Conservation (phyloP, 2,329 filamentous ascomycete species). For the Lachnellula occidentalis region DNA sequence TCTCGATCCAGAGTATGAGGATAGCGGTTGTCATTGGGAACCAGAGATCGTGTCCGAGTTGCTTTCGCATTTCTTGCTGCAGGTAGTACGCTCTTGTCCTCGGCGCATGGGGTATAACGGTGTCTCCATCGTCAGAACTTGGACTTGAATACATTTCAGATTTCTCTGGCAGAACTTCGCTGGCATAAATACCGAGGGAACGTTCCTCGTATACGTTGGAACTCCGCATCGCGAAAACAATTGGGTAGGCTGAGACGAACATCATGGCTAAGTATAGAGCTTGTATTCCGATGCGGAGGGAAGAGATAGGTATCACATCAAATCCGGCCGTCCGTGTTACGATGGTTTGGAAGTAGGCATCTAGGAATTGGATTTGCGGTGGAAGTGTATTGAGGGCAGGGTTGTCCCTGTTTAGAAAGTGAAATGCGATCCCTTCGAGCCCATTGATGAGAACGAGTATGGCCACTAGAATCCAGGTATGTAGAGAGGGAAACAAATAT, state of each 20-base stretch:
- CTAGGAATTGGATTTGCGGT: constrained; percentile 47
- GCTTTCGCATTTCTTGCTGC: not conserved
- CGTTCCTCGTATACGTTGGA: constrained; percentile 66
- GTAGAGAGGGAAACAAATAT: constrained; percentile 54
- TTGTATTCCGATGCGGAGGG: constrained; percentile 48
- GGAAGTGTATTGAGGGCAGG: constrained; percentile 46
- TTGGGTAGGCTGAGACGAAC: constrained; percentile 57
- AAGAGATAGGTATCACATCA: constrained; percentile 54
- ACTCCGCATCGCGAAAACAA: constrained; percentile 56
- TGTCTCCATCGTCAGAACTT: not conserved
- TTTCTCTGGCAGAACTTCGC: not conserved
- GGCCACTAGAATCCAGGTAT: constrained; percentile 58
- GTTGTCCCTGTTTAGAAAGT: constrained; percentile 58
- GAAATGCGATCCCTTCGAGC: constrained; percentile 58
- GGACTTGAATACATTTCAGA: not conserved
- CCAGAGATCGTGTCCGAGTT: constrained; percentile 1
- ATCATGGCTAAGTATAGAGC: constrained; percentile 56
- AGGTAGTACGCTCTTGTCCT: not conserved
- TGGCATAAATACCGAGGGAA: constrained; percentile 47
- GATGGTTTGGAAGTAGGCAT: constrained; percentile 58
- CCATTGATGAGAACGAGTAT: constrained; percentile 54
- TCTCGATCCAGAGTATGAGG: not conserved
- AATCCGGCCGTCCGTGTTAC: constrained; percentile 58
- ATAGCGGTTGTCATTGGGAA: not conserved
- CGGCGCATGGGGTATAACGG: not conserved